Base-by-base conservation (phyloP, 768 basidiomycete species). In the Suillus subluteus region DNA sequence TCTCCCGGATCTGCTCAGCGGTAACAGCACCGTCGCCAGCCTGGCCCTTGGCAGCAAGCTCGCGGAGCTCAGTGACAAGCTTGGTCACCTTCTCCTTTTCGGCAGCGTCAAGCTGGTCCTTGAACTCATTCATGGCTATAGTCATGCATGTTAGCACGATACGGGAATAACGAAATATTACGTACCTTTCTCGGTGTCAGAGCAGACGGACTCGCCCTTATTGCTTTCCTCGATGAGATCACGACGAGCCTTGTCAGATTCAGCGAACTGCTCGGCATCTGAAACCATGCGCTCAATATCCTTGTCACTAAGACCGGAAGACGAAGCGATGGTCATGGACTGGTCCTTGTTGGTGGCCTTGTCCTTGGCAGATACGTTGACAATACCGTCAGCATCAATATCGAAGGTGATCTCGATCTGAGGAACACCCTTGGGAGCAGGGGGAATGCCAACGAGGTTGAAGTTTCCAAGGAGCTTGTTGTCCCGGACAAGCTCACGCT, bases 381-480 rank as follows among this genome's bases (percentile, higher is more conserved):
- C 97, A 71, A 99, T 98, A 83, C 96, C 96, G 72, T 95, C 94
- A 71, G 95, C 96, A 76, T 98, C 97, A 67, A 99, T 99, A 80
- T 99, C 98, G 76, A 99, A 92, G n/a, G 90, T 90, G 73, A 92
- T 91, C 75, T 91, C 88, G 69, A 92, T 89, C 77, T 92, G 91
- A 65, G 91, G 91, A 35, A 91, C 85, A 72, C 88, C 88, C 81
- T 89, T 90, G 48, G 87, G 88, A 15, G 89, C 88, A 41, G 91
- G 91, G 6, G 98, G 97, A 66, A 99, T 96, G 62, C 97, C 98
- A 67, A 96, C 95, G 68, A 99, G 92, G 82, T 98, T 98, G 91
- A 99, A 99, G 85, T 98, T 97, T 68, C 98, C 98, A 66, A 99
- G 91, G 8, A 98, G 82, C 82, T 99, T 99, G 90, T 99, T 99